Evolutionary conservation across 2,329 filamentous ascomycete species (phyloP), one percentile per base, ranked within the genome.

Genomic region (Monosporascus cannonballus): DNA sequence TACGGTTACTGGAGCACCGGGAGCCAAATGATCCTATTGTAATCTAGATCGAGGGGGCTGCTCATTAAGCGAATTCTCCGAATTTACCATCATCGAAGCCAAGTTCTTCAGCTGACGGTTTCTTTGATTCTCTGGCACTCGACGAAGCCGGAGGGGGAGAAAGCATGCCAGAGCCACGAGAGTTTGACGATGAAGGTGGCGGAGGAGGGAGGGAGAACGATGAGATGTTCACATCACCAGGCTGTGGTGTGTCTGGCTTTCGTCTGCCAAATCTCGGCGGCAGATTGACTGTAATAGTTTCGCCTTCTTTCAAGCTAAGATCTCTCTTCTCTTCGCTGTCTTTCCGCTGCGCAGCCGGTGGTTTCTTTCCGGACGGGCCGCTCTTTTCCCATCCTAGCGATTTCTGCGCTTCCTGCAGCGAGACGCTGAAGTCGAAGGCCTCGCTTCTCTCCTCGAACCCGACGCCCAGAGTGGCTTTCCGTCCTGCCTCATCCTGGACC

Each of bases 21-120:
- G n/a, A 17, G 6, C 46, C 17, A 49, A 54, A 46, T 49, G 20
- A 49, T 15, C 18, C n/a, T 27, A 39, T 39, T 34, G 5, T 44
- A 20, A 37, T 44, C 24, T 50, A 24, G 11, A 36, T 30, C 34
- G 18, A 42, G 6, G 47, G 25, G 18, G n/a, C 24, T n/a, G n/a
- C 22, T 39, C 24, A 50, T 59, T 57, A 84, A 47, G 79, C 80
- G 72, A 95, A 95, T 71, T 95, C 90, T 20, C 89, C 90, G 79
- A 91, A 92, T 65, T 93, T 87, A 1, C 90, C 90, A 67, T 96
- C 89, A 64, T 95, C 90, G 62, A 94, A 94, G 0, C 89, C 89
- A 58, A 93, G 64, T 54, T 90, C 85, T 64, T 85, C 75, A 5
- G 78, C 73, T 14, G 80, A 78, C 62, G 64, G 56, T 25, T 83